A percentile compares a stretch with the other conserved stretches of the same genome.
phyloP scores from a whole-genome alignment of 75 land plant species.

The Azolla pinnata region DNA sequence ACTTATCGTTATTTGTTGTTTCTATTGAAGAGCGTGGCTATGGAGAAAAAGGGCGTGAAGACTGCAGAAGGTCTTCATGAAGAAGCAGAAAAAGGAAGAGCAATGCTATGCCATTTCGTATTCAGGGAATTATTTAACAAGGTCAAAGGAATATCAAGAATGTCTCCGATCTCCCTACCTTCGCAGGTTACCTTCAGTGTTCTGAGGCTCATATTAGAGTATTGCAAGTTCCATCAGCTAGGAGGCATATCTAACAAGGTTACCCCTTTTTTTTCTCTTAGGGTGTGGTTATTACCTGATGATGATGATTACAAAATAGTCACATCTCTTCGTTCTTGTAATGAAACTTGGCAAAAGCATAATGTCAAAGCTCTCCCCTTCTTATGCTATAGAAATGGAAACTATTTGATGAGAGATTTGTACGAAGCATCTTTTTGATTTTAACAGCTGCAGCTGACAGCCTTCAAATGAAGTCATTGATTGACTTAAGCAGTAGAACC shows the following conservation, averaged over 20 bases:
- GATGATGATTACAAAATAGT: not conserved
- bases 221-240: constrained; percentile 92
- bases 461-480: constrained; percentile 84
- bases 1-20: no score
- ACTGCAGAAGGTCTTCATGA: constrained; percentile 69
- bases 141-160: constrained; percentile 56
- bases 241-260: constrained; percentile 92
- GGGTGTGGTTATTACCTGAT: not conserved
- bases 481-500: constrained; percentile 86
- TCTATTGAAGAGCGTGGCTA: no score
- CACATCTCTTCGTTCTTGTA: no score
- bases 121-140: constrained; percentile 47
- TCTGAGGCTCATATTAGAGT: constrained; percentile 65
- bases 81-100: constrained; percentile 74
- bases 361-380: no score
- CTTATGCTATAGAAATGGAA: constrained; percentile 59
- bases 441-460: constrained; percentile 95
- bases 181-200: constrained; percentile 55
- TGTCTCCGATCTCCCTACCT: constrained; percentile 53
- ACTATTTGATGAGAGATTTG: constrained; percentile 81
- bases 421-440: constrained; percentile 79
- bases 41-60: no score
- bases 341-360: no score
- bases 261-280: not conserved
- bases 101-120: constrained; percentile 65